A percentile compares a stretch with the other conserved stretches of the same genome.
phyloP scores from a whole-genome alignment of 768 basidiomycete species.

The Leccinellum albellum region DNA sequence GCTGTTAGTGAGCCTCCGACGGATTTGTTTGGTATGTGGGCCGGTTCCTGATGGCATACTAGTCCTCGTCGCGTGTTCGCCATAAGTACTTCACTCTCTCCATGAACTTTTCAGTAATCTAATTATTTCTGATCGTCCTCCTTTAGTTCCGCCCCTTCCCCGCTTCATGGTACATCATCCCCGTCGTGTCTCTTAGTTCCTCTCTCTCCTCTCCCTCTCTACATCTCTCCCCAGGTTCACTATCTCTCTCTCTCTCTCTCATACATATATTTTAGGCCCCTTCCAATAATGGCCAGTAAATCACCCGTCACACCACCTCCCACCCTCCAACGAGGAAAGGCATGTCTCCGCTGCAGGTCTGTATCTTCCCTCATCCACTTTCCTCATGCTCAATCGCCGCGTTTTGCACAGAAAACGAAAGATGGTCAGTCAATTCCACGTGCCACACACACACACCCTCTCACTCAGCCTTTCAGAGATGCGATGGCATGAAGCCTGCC shows the following conservation, averaged over 20 bases:
- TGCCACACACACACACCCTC: slow-evolving; percentile 1
- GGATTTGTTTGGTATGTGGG: slow-evolving; percentile 15
- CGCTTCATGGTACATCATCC: slow-evolving; percentile 27
- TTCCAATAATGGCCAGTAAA: slow-evolving; percentile 36
- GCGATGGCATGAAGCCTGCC: slow-evolving; percentile 72
- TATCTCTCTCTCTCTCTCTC: slow-evolving; percentile 15
- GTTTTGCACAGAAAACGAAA: slow-evolving; percentile 54
- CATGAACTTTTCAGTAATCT: slow-evolving; percentile 26
- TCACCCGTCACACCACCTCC: slow-evolving; percentile 26
- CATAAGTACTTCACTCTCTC: slow-evolving; percentile 29
- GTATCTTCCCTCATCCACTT: slow-evolving; percentile 15
- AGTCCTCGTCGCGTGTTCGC: slow-evolving; percentile 22
- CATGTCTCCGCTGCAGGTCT: slow-evolving; percentile 70
- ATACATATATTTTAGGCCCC: slow-evolving; percentile 35
- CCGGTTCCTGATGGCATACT: slow-evolving; percentile 11
- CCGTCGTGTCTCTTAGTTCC: slow-evolving; percentile 12
- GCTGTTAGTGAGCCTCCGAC: slow-evolving; percentile 25
- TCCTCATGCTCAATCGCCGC: slow-evolving; percentile 11
- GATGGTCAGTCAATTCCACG: slow-evolving; percentile 43
- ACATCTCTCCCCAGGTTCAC: slow-evolving; percentile 14
- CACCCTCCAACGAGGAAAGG: slow-evolving; percentile 64
- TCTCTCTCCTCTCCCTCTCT: background rate
- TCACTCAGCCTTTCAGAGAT: slow-evolving; percentile 46
- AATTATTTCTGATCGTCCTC: slow-evolving; percentile 26
- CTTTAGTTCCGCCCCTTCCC: background rate